phyloP scores from a whole-genome alignment of 495 filamentous ascomycete species.

The Xylaria telfairii region DNA sequence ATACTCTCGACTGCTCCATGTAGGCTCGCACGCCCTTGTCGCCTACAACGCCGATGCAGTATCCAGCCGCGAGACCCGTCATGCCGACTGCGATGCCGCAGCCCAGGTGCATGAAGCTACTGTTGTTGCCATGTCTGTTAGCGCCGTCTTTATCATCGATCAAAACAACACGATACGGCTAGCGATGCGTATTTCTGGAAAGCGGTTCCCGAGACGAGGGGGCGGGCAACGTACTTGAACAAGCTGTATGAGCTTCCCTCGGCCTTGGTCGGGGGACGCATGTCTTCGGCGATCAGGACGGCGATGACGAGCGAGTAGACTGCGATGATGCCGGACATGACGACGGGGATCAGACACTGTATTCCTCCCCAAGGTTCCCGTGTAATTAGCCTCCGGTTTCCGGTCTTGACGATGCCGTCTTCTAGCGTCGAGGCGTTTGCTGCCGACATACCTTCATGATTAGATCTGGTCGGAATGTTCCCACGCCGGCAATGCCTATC shows the following conservation, averaged over 20 bases:
- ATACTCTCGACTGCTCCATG: slow-evolving; percentile 93
- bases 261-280: slow-evolving; percentile 66
- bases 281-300: slow-evolving; percentile 88
- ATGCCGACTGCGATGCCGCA: slow-evolving; percentile 92
- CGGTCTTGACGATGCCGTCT: not conserved
- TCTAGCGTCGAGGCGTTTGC: not conserved
- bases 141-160: slow-evolving; percentile 9
- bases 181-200: not conserved
- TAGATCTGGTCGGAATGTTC: slow-evolving; percentile 88
- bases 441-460: slow-evolving; percentile 89
- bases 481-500: slow-evolving; percentile 94
- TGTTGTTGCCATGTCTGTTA: slow-evolving; percentile 42
- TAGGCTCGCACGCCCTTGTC: slow-evolving; percentile 93
- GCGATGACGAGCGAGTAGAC: slow-evolving; percentile 97
- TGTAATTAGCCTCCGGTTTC: not conserved
- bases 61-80: slow-evolving; percentile 93
- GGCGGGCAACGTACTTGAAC: slow-evolving; percentile 68
- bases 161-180: not conserved
- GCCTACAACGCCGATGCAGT: slow-evolving; percentile 94
- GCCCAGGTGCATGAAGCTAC: slow-evolving; percentile 90
- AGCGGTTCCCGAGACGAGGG: slow-evolving; percentile 27
- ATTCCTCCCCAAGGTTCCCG: slow-evolving; percentile 32
- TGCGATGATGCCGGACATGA: slow-evolving; percentile 99
- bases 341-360: slow-evolving; percentile 90
- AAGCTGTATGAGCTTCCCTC: slow-evolving; percentile 66